These are phyloP conservation scores for Cyclotella choctawhatcheeana DNA, from an alignment of 108 stramenopile species.

Conservation along the genomic window DNA sequence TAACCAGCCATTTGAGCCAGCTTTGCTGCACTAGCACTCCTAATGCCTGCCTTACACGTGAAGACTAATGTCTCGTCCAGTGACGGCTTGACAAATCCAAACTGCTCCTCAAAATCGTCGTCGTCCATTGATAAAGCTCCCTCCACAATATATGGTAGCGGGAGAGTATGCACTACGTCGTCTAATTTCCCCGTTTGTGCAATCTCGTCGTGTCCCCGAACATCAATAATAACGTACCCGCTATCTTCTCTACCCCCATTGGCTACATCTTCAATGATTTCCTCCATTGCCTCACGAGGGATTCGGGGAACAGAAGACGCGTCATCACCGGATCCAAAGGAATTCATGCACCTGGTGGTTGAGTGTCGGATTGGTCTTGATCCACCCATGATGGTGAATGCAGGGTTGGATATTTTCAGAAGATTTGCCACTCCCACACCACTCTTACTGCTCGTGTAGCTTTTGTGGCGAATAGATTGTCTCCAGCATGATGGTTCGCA, in stretches of 20 bases:
- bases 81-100: constrained; percentile 72
- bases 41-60: constrained; percentile 74
- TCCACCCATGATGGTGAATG: not conserved
- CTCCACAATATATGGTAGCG: constrained; percentile 60
- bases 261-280: constrained; percentile 75
- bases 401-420: not conserved
- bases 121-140: constrained; percentile 71
- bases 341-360: constrained; percentile 32
- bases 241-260: constrained; percentile 66
- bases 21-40: constrained; percentile 64
- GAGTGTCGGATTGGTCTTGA: not conserved
- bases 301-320: constrained; percentile 35
- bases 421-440: not conserved
- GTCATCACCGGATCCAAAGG: constrained; percentile 25
- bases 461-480: not conserved
- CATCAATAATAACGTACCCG: constrained; percentile 77
- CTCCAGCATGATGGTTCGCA: not conserved
- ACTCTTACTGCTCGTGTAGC: too few species aligned
- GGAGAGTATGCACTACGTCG: constrained; percentile 62
- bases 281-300: constrained; percentile 53
- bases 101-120: constrained; percentile 76
- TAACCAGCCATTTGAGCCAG: constrained; percentile 69
- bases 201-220: constrained; percentile 70
- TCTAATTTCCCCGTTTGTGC: constrained; percentile 67
- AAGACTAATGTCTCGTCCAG: constrained; percentile 79